Base-by-base conservation (phyloP, 352 stramenopile species). In the Globisporangium emineosum region DNA sequence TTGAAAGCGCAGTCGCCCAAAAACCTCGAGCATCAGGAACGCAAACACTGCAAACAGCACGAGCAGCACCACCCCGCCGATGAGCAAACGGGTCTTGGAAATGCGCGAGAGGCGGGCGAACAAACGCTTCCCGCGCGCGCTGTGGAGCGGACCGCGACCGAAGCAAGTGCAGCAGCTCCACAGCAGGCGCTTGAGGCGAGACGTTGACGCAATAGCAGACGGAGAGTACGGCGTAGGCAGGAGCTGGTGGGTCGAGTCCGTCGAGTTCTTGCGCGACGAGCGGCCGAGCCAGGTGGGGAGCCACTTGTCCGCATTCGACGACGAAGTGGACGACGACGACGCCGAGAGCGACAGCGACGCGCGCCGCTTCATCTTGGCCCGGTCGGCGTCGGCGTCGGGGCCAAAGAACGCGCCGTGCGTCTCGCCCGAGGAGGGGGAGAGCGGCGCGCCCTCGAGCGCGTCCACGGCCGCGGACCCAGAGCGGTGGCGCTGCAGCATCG, bases 1-100 rank as follows among this genome's bases (percentile, higher is more conserved):
- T 29, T 65, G 70, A 61, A 88, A 89, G 15, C 83, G 70, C 64
- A 91, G 42, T 0, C 76, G 78, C 0, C 81, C 83, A 10, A 73
- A 30, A n/a, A 67, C 52, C 25, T 91, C 83, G n/a, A 90, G 55
- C 54, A 67, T 42, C 42, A 79, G 13, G 3, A 88, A 51, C 19
- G 61, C 33, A n/a, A 73, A 57, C 5, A 57, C 56, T 1, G 55
- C 54, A 10, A 86, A 27, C 35, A 82, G 29, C 56, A 77, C 21
- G 1, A 90, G 27, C 43, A 69, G 10, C 15, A 52, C 6, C 43
- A 57, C 5, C 12, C 10, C 10, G 2, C n/a, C 21, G 9, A 43
- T 2, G 13, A 29, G 13, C 37, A 67, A 45, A 13, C 23, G 53
- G 29, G 9, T 47, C 21, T 45, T 42, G n/a, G 61, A 56, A 7